These are phyloP conservation scores for Phytophthora nicotianae DNA, from an alignment of 352 stramenopile species.

Conservation along the genomic window DNA sequence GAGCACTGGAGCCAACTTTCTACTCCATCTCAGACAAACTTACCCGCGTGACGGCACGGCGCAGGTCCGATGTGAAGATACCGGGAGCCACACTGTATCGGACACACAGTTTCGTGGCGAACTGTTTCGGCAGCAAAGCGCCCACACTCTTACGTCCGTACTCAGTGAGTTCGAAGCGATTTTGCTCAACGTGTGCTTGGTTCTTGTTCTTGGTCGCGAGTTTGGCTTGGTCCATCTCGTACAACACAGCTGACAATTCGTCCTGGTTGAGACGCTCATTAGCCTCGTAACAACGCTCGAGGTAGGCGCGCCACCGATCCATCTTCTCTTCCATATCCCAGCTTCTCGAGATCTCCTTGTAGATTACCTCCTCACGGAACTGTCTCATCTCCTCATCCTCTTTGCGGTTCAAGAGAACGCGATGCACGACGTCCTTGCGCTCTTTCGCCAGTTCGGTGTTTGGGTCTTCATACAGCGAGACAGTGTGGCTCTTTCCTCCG, in stretches of 20 bases:
- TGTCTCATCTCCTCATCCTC: slow-evolving; percentile 63
- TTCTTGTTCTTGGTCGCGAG: slow-evolving; percentile 47
- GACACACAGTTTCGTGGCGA: slow-evolving; percentile 82
- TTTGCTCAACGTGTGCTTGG: slow-evolving; percentile 57
- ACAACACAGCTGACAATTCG: slow-evolving; percentile 43
- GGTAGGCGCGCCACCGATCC: slow-evolving; percentile 62
- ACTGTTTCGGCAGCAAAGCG: slow-evolving; percentile 69
- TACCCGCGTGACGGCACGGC: slow-evolving; percentile 65
- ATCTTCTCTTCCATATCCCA: slow-evolving; percentile 59
- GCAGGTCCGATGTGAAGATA: slow-evolving; percentile 76
- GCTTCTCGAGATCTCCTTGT: slow-evolving; percentile 60
- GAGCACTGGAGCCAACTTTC: not conserved
- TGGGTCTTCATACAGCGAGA: slow-evolving; percentile 72
- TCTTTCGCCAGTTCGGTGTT: slow-evolving; percentile 70
- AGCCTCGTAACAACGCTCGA: slow-evolving; percentile 59
- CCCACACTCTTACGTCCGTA: slow-evolving; percentile 51
- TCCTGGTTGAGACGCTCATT: slow-evolving; percentile 54
- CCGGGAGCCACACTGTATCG: slow-evolving; percentile 69
- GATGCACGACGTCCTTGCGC: slow-evolving; percentile 58
- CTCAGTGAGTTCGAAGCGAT: slow-evolving; percentile 44
- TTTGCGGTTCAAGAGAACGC: slow-evolving; percentile 49
- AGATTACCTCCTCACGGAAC: slow-evolving; percentile 80
- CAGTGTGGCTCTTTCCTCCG: slow-evolving; percentile 76
- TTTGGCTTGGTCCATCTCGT: slow-evolving; percentile 41
- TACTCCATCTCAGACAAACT: slow-evolving; percentile 11